Evolutionary conservation across 805 yeast species (phyloP).

Genomic region (Millerozyma miso): DNA sequence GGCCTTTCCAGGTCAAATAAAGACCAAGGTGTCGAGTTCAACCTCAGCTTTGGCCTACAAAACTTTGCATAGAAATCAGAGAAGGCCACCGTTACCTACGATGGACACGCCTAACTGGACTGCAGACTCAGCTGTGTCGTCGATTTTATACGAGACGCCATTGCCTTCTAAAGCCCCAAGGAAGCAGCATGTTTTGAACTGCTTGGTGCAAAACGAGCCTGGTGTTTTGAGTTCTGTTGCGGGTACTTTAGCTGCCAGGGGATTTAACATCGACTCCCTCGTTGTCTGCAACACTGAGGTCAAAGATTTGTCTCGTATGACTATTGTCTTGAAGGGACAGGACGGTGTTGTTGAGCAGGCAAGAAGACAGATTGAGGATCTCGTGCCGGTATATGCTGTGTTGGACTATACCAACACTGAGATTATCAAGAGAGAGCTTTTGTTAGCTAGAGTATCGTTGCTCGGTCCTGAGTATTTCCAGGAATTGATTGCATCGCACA

Average conservation of each 20-base stretch:
- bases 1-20: constrained; percentile 6
- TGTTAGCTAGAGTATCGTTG: constrained; percentile 86
- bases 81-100: constrained; percentile 88
- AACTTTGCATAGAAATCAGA: constrained; percentile 79
- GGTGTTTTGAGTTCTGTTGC: constrained; percentile 93
- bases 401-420: constrained; percentile 89
- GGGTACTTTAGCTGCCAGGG: constrained; percentile 95
- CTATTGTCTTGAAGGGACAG: constrained; percentile 89
- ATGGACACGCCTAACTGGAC: constrained; percentile 93
- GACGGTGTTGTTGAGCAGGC: constrained; percentile 98
- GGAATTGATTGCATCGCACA: constrained; percentile 85
- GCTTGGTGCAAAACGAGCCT: constrained; percentile 97
- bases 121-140: constrained; percentile 93
- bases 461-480: constrained; percentile 98
- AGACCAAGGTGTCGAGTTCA: constrained; percentile 49
- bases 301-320: constrained; percentile 92
- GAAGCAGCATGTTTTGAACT: constrained; percentile 87
- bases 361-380: constrained; percentile 93
- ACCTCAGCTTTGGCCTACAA: constrained; percentile 95
- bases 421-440: constrained; percentile 84
- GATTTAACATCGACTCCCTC: constrained; percentile 95
- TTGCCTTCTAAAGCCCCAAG: constrained; percentile 54
- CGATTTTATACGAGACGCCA: constrained; percentile 92
- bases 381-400: constrained; percentile 98
- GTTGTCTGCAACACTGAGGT: constrained; percentile 97